Percentiles rank a stretch among this genome's conserved stretches.
phyloP scores from a whole-genome alignment of 768 basidiomycete genomes.

The Hirschioporus abietinus region DNA sequence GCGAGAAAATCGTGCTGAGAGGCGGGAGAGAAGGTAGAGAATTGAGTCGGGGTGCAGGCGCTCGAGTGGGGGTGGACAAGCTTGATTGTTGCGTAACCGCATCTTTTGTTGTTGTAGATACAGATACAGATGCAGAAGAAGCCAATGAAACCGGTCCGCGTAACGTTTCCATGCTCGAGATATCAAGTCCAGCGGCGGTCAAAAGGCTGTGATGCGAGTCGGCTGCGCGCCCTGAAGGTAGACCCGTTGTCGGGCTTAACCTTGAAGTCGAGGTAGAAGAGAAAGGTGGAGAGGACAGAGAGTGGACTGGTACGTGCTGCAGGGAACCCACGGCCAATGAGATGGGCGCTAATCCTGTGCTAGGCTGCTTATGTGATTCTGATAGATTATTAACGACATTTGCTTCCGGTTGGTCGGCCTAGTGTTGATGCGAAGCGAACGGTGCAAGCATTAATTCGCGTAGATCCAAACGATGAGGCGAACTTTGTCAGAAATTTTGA shows the following conservation, averaged over 20 bases:
- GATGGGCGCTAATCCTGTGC: not conserved
- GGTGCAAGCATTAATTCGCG: not conserved
- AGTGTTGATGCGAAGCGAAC: not conserved
- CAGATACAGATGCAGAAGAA: not conserved
- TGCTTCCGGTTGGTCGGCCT: not conserved
- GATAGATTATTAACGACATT: not conserved
- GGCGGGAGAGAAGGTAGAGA: not conserved
- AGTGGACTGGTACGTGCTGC: not conserved
- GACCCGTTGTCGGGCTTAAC: not conserved
- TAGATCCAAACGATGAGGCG: not conserved
- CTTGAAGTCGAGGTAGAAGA: not conserved
- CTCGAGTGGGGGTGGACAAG: not conserved
- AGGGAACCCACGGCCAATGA: not conserved
- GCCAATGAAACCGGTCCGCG: not conserved
- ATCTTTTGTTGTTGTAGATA: not conserved
- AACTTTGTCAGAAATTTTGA: not conserved
- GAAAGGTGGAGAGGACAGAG: not conserved
- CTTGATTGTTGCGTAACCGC: not conserved
- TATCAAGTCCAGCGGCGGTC: not conserved
- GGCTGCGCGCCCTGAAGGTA: not conserved
- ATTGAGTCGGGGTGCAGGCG: not conserved
- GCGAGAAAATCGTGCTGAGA: not conserved
- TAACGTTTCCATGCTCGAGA: not conserved
- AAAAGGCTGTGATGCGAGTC: not conserved
- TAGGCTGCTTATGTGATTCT: conserved; percentile 1